These are phyloP conservation scores for Tolypocladium guangdongense DNA, from an alignment of 2,329 filamentous ascomycete species.

Conservation along the genomic window DNA sequence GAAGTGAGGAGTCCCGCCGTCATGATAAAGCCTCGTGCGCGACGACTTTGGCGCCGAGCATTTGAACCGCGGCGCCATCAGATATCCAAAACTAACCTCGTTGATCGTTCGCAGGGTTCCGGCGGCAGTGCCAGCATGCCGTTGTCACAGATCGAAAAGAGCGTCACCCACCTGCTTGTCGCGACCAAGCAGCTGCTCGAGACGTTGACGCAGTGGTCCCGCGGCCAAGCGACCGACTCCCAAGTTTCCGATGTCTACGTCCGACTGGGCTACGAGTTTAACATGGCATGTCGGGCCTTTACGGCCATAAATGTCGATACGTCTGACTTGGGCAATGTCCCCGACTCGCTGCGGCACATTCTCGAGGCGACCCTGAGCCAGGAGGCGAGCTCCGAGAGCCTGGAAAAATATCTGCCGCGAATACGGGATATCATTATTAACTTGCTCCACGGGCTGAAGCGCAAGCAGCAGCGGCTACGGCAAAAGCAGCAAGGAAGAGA, in stretches of 20 bases:
- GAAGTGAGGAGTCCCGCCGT: slow-evolving; percentile 17
- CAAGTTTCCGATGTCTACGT: slow-evolving; percentile 98
- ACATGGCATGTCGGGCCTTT: slow-evolving; percentile 95
- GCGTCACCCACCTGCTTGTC: slow-evolving; percentile 92
- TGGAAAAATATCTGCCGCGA: slow-evolving; percentile 85
- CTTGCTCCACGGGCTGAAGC: slow-evolving; percentile 86
- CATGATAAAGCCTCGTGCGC: not conserved
- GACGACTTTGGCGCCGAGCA: slow-evolving; percentile 1
- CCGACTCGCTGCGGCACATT: slow-evolving; percentile 79
- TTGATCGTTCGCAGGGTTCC: slow-evolving; percentile 20
- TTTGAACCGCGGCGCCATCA: not conserved
- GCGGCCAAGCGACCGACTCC: slow-evolving; percentile 79
- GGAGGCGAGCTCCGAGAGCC: slow-evolving; percentile 83
- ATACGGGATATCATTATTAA: slow-evolving; percentile 99
- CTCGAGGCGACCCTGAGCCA: slow-evolving; percentile 94
- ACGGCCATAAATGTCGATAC: slow-evolving; percentile 96
- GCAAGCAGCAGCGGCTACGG: slow-evolving; percentile 84
- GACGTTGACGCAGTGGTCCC: slow-evolving; percentile 95
- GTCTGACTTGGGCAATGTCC: slow-evolving; percentile 85
- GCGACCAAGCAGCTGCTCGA: slow-evolving; percentile 97
- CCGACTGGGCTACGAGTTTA: slow-evolving; percentile 95
- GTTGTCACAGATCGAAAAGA: slow-evolving; percentile 97
- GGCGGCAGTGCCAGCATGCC: slow-evolving; percentile 58
- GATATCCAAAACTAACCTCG: not conserved
- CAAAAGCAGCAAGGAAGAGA: slow-evolving; percentile 49